Evolutionary conservation across 441 rosid genomes (phyloP).

Genomic region (Bruguiera hainesii): DNA sequence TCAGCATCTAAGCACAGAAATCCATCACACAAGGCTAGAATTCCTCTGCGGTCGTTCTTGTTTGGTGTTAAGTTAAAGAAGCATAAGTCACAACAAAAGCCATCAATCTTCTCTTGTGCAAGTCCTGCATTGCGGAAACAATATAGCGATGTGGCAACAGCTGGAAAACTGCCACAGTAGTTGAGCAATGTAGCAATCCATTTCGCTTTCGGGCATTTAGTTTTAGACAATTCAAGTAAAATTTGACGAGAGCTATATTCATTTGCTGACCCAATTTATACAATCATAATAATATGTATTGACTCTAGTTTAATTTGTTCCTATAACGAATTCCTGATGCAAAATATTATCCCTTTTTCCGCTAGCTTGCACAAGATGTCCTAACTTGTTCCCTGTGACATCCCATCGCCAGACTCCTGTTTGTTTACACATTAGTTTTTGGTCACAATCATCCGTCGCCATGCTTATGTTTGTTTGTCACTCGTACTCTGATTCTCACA

Average conservation of each 20-base stretch:
- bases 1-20: conserved; percentile 35
- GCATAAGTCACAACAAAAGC: conserved; percentile 31
- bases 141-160: conserved; percentile 21
- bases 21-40: conserved; percentile 36
- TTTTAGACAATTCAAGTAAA: background rate
- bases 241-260: background rate
- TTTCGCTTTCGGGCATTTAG: background rate
- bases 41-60: conserved; percentile 74
- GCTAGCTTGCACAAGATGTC: conserved; percentile 18
- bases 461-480: conserved; percentile 8
- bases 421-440: conserved; percentile 28
- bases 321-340: conserved; percentile 12
- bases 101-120: conserved; percentile 60
- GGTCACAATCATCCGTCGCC: conserved; percentile 14
- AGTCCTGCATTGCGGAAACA: conserved; percentile 49
- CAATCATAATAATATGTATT: background rate
- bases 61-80: conserved; percentile 81
- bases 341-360: background rate
- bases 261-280: background rate
- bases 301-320: conserved; percentile 15
- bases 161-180: conserved; percentile 14
- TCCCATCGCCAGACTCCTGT: conserved; percentile 23
- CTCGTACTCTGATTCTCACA: conserved; percentile 1
- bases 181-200: background rate
- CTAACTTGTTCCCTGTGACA: conserved; percentile 3